phyloP scores from a whole-genome alignment of 2,329 filamentous ascomycete genomes.

The Fusarium sp. region DNA sequence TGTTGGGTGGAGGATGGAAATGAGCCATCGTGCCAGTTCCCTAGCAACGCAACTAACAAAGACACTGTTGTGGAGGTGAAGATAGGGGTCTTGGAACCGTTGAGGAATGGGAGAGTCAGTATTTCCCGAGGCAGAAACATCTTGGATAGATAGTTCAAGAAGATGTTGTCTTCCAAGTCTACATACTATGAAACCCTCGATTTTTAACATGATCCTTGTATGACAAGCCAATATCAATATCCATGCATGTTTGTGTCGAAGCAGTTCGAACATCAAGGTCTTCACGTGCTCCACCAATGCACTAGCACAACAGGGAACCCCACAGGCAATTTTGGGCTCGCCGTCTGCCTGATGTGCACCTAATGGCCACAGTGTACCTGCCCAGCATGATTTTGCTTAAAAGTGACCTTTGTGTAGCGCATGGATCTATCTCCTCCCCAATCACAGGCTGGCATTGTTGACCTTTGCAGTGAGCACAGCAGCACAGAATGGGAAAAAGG shows the following conservation, averaged over 20 bases:
- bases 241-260: background rate
- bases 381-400: conserved; percentile 1
- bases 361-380: conserved; percentile 23
- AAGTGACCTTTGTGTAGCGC: conserved; percentile 28
- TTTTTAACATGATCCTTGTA: background rate
- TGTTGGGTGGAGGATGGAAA: conserved; percentile 4
- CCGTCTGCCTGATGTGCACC: background rate
- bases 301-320: conserved; percentile 3
- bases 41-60: conserved; percentile 20
- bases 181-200: background rate
- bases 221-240: background rate
- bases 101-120: background rate
- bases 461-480: conserved; percentile 23
- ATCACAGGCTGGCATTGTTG: conserved; percentile 33
- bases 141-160: background rate
- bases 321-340: conserved; percentile 31
- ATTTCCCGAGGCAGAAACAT: background rate
- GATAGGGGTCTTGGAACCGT: background rate
- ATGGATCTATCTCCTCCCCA: conserved; percentile 21
- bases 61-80: background rate
- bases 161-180: background rate
- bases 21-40: conserved; percentile 11
- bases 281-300: conserved; percentile 16
- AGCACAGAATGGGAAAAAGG: conserved; percentile 39
- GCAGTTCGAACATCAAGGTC: conserved; percentile 3